Conservation (phyloP, 148 eudicot species). For the Agrostemma githago region DNA sequence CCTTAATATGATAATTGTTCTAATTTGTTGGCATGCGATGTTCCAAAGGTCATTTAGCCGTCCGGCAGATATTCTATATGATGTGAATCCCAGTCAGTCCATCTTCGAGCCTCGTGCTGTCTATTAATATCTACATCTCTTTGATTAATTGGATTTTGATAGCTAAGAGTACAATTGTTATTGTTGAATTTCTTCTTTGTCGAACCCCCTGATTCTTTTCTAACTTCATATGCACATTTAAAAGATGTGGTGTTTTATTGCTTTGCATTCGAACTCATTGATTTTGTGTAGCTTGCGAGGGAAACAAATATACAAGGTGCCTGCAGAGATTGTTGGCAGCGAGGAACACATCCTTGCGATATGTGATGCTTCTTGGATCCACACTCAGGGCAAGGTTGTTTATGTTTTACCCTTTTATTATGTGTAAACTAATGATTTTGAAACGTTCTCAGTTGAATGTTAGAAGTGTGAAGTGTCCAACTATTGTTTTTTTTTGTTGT, state of each 20-base stretch:
- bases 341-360: conserved; percentile 72
- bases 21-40: background rate
- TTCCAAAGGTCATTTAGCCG: background rate
- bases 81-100: background rate
- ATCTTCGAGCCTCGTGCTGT: background rate
- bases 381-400: conserved; percentile 42
- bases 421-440: background rate
- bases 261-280: conserved; percentile 1
- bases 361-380: conserved; percentile 46
- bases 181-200: background rate
- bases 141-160: background rate
- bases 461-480: background rate
- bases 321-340: conserved; percentile 58
- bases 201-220: background rate
- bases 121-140: background rate
- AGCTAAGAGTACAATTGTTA: background rate
- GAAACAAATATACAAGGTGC: conserved; percentile 70
- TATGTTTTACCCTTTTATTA: background rate
- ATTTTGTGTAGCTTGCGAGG: conserved; percentile 64
- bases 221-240: background rate
- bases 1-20: background rate
- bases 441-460: background rate
- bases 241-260: background rate
- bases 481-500: background rate
- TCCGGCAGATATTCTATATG: background rate